phyloP scores from a whole-genome alignment of 139 green algal species.

The Tetradesmus obliquus region DNA sequence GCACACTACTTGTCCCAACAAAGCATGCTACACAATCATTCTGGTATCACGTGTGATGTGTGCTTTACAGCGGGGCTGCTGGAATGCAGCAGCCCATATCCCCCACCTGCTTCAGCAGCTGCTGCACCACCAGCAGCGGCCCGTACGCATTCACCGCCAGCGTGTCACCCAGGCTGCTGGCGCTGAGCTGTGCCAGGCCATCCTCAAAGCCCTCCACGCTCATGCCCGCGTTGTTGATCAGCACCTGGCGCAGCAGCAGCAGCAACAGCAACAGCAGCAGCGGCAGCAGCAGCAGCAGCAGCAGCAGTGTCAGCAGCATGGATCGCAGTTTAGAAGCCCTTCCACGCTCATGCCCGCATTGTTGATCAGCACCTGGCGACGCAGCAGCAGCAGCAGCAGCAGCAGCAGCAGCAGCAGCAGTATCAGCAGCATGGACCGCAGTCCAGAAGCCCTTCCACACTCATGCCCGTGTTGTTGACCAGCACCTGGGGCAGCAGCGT shows the following conservation, averaged over 20 bases:
- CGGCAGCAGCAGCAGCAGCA: neutral
- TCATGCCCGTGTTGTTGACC: neutral
- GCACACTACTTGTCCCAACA: no score
- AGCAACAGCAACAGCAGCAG: neutral
- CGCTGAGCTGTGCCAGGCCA: neutral
- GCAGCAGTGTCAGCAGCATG: neutral
- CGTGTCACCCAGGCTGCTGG: neutral
- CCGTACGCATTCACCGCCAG: neutral
- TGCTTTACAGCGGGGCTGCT: neutral
- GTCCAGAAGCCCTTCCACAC: neutral
- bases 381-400: neutral
- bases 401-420: neutral
- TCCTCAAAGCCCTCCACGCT: neutral
- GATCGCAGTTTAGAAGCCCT: no score
- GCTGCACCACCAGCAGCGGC: neutral
- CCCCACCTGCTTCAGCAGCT: constrained; percentile 9
- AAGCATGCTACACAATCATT: no score
- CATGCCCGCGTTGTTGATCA: neutral
- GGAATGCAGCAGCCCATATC: neutral
- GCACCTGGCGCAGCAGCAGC: neutral
- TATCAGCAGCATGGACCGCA: no score
- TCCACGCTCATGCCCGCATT: neutral
- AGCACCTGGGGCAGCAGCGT: neutral
- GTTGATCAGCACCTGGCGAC: neutral
- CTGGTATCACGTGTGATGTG: no score